These are phyloP conservation scores for Otatea glauca DNA, from an alignment of 176 grass and related monocot genomes.

Conservation along the genomic window DNA sequence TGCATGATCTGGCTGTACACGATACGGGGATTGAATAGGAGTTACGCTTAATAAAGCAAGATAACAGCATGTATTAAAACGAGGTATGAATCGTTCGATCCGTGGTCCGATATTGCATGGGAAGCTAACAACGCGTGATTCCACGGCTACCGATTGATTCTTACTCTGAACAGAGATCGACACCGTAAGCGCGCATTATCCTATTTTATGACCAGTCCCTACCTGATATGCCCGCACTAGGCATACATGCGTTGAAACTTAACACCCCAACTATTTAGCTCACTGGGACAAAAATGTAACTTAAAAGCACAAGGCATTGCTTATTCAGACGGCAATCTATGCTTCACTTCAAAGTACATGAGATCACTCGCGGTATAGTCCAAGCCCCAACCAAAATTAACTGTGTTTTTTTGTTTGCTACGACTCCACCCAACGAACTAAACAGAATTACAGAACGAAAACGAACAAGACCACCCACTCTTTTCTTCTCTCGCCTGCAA, in stretches of 20 bases:
- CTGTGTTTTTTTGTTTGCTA: conserved; percentile 34
- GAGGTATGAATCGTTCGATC: too few relatives aligned
- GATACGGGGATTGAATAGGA: too few relatives aligned
- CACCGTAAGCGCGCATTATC: background rate
- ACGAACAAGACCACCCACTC: conserved; percentile 34
- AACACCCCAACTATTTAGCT: background rate
- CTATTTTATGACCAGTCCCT: background rate
- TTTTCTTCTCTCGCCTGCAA: conserved; percentile 52
- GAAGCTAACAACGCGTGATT: too few relatives aligned
- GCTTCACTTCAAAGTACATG: conserved; percentile 48
- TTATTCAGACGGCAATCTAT: conserved; percentile 43
- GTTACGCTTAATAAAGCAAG: too few relatives aligned
- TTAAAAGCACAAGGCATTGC: conserved; percentile 25
- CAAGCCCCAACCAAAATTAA: conserved; percentile 49
- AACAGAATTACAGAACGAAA: conserved; percentile 44
- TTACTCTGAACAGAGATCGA: background rate
- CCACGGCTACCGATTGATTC: background rate
- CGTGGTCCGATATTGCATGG: too few relatives aligned
- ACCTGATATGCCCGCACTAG: background rate
- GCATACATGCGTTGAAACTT: background rate
- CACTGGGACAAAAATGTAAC: background rate
- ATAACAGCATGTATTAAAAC: too few relatives aligned
- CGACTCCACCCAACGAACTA: conserved; percentile 35
- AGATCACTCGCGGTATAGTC: conserved; percentile 43
- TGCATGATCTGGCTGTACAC: too few relatives aligned